phyloP scores from a whole-genome alignment of 2,329 filamentous ascomycete species.

The Beauveria bassiana region DNA sequence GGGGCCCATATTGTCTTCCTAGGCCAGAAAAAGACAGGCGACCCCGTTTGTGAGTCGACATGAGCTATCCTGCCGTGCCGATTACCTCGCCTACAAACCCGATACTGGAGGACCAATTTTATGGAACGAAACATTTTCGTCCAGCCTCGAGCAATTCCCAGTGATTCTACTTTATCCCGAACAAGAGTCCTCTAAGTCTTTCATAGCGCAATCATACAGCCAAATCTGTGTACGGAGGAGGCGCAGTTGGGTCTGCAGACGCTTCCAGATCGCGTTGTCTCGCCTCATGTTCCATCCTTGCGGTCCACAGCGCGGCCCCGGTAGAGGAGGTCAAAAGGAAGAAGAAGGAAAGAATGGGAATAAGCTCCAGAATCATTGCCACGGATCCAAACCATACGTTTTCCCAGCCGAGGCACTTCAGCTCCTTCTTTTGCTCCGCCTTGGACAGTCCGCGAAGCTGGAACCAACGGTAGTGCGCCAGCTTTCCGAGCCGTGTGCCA shows the following conservation, averaged over 20 bases:
- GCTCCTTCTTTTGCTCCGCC: constrained; percentile 63
- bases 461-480: constrained; percentile 89
- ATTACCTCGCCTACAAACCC: not conserved
- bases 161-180: no score
- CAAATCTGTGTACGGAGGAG: constrained; percentile 10
- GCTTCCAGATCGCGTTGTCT: constrained; percentile 15
- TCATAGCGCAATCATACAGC: not conserved
- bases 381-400: constrained; percentile 92
- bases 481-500: constrained; percentile 76
- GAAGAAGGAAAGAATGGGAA: constrained; percentile 87
- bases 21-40: not conserved
- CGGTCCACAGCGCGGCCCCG: constrained; percentile 81
- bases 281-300: constrained; percentile 60
- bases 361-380: constrained; percentile 75
- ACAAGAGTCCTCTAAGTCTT: no score
- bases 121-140: not conserved
- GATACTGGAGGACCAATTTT: not conserved
- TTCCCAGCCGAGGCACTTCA: constrained; percentile 62
- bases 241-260: not conserved
- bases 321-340: constrained; percentile 83
- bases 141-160: not conserved
- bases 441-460: constrained; percentile 67
- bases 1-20: not conserved
- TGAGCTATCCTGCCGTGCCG: not conserved
- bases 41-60: not conserved